Evolutionary conservation across 768 basidiomycete species (phyloP).

Genomic region (Clavaria fumosa): DNA sequence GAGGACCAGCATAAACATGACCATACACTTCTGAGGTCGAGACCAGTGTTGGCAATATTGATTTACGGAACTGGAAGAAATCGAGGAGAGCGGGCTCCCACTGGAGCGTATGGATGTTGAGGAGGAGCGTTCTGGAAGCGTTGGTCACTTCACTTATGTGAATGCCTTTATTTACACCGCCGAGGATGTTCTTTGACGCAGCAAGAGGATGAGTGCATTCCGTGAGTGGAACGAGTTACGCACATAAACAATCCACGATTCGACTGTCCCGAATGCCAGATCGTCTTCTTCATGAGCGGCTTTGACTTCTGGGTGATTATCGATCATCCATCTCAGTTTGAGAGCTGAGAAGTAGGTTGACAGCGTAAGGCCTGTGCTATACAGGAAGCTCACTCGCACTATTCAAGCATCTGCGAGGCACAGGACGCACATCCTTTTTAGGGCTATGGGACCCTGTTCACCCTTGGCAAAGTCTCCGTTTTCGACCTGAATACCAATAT

Average conservation of each 20-base stretch:
- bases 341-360: conserved; percentile 98
- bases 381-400: conserved; percentile 6
- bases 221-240: conserved; percentile 10
- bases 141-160: conserved; percentile 92
- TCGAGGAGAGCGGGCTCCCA: conserved; percentile 76
- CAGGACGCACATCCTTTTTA: conserved; percentile 48
- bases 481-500: conserved; percentile 59
- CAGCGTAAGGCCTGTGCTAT: conserved; percentile 80
- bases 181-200: conserved; percentile 55
- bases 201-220: neutral
- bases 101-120: conserved; percentile 64
- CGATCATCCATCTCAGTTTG: conserved; percentile 94
- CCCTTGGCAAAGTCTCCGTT: conserved; percentile 57
- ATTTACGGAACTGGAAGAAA: conserved; percentile 72
- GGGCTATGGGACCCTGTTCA: conserved; percentile 43
- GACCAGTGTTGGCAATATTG: conserved; percentile 73
- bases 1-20: conserved; percentile 43
- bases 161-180: conserved; percentile 49
- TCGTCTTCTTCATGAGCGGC: conserved; percentile 70
- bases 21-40: conserved; percentile 92
- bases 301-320: conserved; percentile 61
- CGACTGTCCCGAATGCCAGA: conserved; percentile 86
- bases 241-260: conserved; percentile 93
- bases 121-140: conserved; percentile 87
- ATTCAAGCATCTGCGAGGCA: conserved; percentile 8